Percentiles rank a stretch among this genome's conserved stretches.
Evolutionary conservation across 805 yeast species (phyloP).

Genomic region (Millerago galiae): DNA sequence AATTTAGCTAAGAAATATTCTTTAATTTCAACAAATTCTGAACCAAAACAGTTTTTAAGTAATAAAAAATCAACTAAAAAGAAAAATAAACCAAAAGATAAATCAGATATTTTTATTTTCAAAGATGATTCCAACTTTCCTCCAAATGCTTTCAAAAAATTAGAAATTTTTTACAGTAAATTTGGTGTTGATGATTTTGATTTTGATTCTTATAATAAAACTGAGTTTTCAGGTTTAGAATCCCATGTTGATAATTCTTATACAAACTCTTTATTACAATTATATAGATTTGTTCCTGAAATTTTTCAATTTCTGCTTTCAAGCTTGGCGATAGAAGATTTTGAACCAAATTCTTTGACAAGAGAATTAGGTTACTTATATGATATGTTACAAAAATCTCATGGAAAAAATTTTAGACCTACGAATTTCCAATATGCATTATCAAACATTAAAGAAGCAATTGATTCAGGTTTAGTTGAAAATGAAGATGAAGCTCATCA

Average conservation of each 20-base stretch:
- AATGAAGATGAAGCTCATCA: constrained; percentile 26
- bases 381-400: constrained; percentile 85
- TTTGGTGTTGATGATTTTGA: constrained; percentile 95
- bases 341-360: constrained; percentile 44
- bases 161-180: constrained; percentile 75
- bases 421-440: constrained; percentile 65
- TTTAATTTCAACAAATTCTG: constrained; percentile 27
- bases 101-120: constrained; percentile 26
- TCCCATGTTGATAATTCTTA: constrained; percentile 75
- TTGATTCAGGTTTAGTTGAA: constrained; percentile 45
- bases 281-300: constrained; percentile 71
- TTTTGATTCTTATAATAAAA: constrained; percentile 74
- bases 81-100: constrained; percentile 15
- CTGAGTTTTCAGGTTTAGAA: constrained; percentile 79
- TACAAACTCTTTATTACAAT: constrained; percentile 71
- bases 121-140: constrained; percentile 32
- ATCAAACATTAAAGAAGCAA: constrained; percentile 43
- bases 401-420: constrained; percentile 73
- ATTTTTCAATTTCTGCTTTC: constrained; percentile 59
- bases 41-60: constrained; percentile 48
- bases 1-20: constrained; percentile 41
- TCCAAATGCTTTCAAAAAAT: constrained; percentile 70
- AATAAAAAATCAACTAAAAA: constrained; percentile 30
- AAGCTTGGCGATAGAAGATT: constrained; percentile 47
- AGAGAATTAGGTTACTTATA: constrained; percentile 83